Evolutionary conservation across 805 yeast species (phyloP).

Genomic region (Metschnikowia matae): DNA sequence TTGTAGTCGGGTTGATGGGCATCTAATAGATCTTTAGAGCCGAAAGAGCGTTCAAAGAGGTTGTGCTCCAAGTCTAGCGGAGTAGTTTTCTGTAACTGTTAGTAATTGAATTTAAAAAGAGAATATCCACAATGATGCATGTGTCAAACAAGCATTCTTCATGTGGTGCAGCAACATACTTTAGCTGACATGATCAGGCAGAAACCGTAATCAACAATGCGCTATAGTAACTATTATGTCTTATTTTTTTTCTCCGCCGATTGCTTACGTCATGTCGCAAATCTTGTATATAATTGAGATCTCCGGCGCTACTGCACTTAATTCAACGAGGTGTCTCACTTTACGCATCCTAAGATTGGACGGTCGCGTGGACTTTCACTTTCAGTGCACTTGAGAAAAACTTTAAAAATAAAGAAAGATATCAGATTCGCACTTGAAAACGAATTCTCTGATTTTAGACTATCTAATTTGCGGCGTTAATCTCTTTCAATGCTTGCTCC

Average conservation of each 20-base stretch:
- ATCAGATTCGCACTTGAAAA: neutral
- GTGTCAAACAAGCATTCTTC: neutral
- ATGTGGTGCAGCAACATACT: constrained; percentile 1
- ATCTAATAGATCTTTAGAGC: constrained; percentile 44
- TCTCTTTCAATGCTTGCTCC: constrained; percentile 17
- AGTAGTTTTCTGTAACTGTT: constrained; percentile 27
- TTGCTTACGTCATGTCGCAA: constrained; percentile 14
- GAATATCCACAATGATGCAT: too few species aligned
- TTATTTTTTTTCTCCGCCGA: constrained; percentile 6
- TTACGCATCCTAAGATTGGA: neutral
- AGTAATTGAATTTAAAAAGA: neutral
- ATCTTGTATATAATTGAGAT: constrained; percentile 8
- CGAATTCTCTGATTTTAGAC: neutral
- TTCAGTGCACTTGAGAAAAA: neutral
- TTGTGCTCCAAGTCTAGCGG: constrained; percentile 84
- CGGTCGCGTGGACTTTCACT: neutral
- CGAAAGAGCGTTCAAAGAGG: constrained; percentile 93
- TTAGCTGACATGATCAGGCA: constrained; percentile 1
- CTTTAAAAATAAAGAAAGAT: neutral
- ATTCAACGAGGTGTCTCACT: neutral
- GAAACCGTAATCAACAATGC: neutral
- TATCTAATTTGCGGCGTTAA: constrained; percentile 3
- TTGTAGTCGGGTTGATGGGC: constrained; percentile 6
- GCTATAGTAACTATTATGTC: neutral
- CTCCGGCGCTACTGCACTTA: neutral